These are phyloP conservation scores for Quercus lobata DNA, from an alignment of 331 rosid genomes.

Conservation along the genomic window DNA sequence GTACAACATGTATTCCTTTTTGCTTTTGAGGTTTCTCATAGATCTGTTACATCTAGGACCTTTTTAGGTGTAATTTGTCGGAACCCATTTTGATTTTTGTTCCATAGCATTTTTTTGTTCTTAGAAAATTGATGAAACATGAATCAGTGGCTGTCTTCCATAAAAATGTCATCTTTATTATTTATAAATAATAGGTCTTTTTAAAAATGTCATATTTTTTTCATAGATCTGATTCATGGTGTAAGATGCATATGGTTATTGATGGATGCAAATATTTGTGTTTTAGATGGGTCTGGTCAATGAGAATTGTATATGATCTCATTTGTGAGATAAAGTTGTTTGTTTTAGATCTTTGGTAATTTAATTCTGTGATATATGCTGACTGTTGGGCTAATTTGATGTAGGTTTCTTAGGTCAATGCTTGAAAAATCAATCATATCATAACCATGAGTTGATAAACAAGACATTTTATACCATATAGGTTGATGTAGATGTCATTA, in stretches of 20 bases:
- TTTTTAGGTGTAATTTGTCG: neutral
- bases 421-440: too few species aligned
- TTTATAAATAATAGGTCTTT: neutral
- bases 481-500: neutral
- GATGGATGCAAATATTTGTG: neutral
- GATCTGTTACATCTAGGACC: slow-evolving; percentile 1
- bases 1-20: neutral
- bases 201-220: neutral
- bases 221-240: slow-evolving; percentile 1
- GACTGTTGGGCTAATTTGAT: too few species aligned
- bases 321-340: neutral
- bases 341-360: neutral
- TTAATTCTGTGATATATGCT: neutral
- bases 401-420: neutral
- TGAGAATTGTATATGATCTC: neutral
- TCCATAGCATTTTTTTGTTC: neutral
- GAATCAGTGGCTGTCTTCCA: neutral
- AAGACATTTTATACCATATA: neutral
- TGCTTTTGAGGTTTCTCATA: neutral
- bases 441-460: too few species aligned
- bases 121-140: neutral
- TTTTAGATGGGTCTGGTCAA: neutral
- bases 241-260: neutral
- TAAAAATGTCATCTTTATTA: neutral
- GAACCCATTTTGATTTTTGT: neutral